Evolutionary conservation across 352 stramenopile species (phyloP), one percentile per base, ranked within the genome.

Genomic region (Phytophthora cactorum): DNA sequence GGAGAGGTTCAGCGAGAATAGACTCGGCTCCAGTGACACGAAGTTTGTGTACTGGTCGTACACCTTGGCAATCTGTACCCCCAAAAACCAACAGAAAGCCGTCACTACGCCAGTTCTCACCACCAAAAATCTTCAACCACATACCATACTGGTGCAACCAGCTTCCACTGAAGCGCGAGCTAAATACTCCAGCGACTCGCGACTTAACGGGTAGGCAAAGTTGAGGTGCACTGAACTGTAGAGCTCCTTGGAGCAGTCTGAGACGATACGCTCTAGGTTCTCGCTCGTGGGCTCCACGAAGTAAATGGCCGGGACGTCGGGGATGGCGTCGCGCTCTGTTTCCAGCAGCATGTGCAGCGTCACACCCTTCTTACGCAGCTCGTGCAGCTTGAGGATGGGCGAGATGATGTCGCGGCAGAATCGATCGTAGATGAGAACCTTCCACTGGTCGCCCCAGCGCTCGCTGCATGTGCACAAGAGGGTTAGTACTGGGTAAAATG

Each of bases 1-100:
- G 5, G 81, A 63, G 12, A 98, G 84, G 52, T 98, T 95, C 14
- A 99, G 77, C 32, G 88, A 96, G 72, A 99, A 99, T 10, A 99
- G 77, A 68, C 88, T 83, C 51, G 92, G 85, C 78, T 99, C 97
- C 10, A 99, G 74, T 36, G 96, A 97, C 9, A 99, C 92, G 72
- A 99, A 99, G 78, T 99, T 97, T 12, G 98, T 88, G 78, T 98
- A 98, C 78, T 99, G 92, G 77, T 99, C 98, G 68, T 93, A 98
- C 8, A 99, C 88, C 64, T 97, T 98, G 47, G 93, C 89, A 74
- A 99, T 96, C 63, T 88, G 32, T 32, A 66, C 15, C 52, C 22
- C 15, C n/a, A 69, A 66, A 34, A 49, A 52, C 12, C 51, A 52
- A 15, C 4, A 50, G 53, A 52, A 38, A 43, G 49, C 57, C 11